Conservation (phyloP, 495 filamentous ascomycete genomes). For the Tuber calosporum region DNA sequence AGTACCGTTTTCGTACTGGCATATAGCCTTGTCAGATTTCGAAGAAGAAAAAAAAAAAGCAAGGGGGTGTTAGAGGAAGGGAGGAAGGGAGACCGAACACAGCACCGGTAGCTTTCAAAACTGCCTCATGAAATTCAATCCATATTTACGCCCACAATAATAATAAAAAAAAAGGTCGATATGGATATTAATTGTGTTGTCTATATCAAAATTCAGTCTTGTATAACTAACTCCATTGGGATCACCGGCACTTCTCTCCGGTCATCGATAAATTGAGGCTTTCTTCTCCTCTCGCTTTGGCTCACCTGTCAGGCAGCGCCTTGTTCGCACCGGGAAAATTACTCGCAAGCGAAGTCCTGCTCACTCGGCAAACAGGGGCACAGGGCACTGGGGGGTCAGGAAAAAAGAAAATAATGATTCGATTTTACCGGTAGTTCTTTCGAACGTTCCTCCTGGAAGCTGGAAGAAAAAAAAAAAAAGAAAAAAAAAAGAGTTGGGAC, state of each 20-base stretch:
- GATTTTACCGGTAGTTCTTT: not conserved
- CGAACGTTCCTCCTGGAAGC: not conserved
- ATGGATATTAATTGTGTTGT: not conserved
- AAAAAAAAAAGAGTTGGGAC: not conserved
- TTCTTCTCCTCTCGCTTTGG: not conserved
- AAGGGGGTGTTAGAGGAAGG: too few relatives aligned
- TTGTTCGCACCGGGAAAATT: conserved; percentile 5
- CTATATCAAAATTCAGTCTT: not conserved
- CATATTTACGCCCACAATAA: not conserved
- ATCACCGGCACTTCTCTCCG: conserved; percentile 1
- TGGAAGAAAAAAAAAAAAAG: not conserved
- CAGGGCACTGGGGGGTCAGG: not conserved
- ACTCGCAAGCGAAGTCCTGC: not conserved
- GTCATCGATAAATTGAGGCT: not conserved
- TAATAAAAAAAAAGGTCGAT: not conserved
- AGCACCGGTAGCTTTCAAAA: not conserved
- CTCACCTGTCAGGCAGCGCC: conserved; percentile 4
- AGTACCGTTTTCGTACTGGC: too few relatives aligned
- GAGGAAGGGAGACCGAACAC: not conserved
- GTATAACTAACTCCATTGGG: not conserved
- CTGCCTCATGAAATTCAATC: not conserved
- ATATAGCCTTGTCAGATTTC: not conserved
- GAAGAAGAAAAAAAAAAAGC: not conserved
- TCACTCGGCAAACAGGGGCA: not conserved
- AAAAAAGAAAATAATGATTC: not conserved